These are phyloP conservation scores for Theileria orientalis DNA, from an alignment of 169 alveolate genomes.

Conservation along the genomic window DNA sequence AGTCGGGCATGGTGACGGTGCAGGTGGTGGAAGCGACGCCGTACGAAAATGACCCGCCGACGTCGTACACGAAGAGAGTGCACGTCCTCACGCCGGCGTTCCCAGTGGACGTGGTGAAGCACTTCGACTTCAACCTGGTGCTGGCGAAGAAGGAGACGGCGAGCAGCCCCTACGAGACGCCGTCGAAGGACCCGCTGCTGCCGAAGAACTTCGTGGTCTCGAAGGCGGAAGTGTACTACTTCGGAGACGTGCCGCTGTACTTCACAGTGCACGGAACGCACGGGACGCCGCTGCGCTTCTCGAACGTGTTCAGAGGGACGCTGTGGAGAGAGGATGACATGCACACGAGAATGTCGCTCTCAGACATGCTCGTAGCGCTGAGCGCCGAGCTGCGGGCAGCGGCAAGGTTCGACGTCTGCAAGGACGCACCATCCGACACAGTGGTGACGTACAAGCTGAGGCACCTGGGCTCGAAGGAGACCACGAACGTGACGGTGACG, in stretches of 20 bases:
- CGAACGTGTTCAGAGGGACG: not conserved
- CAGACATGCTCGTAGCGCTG: not conserved
- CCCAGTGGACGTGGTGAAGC: slow-evolving; percentile 12
- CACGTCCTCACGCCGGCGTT: slow-evolving; percentile 3
- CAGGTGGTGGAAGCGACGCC: not conserved
- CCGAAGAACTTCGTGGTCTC: not conserved
- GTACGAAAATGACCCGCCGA: slow-evolving; percentile 6
- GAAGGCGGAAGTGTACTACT: not conserved
- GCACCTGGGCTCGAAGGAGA: not conserved
- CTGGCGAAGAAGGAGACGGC: no score
- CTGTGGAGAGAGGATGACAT: not conserved
- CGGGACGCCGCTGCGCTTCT: slow-evolving; percentile 1
- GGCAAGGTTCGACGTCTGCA: slow-evolving; percentile 6
- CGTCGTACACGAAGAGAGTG: not conserved
- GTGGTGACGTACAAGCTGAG: not conserved
- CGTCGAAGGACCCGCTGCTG: not conserved
- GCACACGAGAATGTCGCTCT: not conserved
- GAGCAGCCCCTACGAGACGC: no score
- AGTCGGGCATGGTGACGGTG: slow-evolving; percentile 3
- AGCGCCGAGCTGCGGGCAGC: not conserved
- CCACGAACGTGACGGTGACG: not conserved
- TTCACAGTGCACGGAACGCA: not conserved
- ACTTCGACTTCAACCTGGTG: not conserved
- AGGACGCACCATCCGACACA: not conserved
- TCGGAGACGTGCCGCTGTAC: slow-evolving; percentile 3